Conservation (phyloP, 768 basidiomycete species). For the Leccinum sublutescens region DNA sequence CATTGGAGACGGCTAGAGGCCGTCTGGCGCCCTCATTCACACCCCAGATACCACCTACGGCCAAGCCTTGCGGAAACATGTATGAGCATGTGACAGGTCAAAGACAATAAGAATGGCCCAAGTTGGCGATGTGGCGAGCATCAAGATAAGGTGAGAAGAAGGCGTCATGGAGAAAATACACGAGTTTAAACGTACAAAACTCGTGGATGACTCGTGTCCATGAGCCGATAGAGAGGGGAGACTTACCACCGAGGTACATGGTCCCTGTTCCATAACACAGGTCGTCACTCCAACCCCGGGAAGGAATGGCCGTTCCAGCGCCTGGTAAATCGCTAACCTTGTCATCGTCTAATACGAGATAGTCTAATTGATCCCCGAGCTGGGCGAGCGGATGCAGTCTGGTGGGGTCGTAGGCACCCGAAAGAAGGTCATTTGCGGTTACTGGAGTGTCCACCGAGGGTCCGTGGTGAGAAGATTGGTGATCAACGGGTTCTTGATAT, state of each 20-base stretch:
- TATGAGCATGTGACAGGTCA: conserved; percentile 72
- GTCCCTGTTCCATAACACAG: conserved; percentile 99
- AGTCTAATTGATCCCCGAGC: conserved; percentile 91
- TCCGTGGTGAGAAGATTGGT: conserved; percentile 42
- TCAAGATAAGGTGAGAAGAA: conserved; percentile 69
- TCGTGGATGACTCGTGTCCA: conserved; percentile 43
- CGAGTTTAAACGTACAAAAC: conserved; percentile 45
- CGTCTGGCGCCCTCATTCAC: conserved; percentile 89
- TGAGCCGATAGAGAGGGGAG: conserved; percentile 56
- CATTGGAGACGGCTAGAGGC: conserved; percentile 82
- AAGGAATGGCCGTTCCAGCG: conserved; percentile 85
- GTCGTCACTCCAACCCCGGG: conserved; percentile 98
- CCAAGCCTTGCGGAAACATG: conserved; percentile 74
- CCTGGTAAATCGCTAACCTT: conserved; percentile 91
- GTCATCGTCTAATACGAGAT: conserved; percentile 94
- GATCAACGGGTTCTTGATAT: conserved; percentile 46
- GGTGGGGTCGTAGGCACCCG: conserved; percentile 86
- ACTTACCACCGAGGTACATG: conserved; percentile 95
- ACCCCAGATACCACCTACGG: conserved; percentile 94
- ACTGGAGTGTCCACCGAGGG: conserved; percentile 54
- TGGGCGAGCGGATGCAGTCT: conserved; percentile 93
- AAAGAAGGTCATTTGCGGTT: conserved; percentile 84
- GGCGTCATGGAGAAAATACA: conserved; percentile 45
- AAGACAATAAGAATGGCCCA: conserved; percentile 79
- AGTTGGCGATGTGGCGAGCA: conserved; percentile 51